phyloP scores from a whole-genome alignment of 208 protist species.

The Trypanosoma rangeli region DNA sequence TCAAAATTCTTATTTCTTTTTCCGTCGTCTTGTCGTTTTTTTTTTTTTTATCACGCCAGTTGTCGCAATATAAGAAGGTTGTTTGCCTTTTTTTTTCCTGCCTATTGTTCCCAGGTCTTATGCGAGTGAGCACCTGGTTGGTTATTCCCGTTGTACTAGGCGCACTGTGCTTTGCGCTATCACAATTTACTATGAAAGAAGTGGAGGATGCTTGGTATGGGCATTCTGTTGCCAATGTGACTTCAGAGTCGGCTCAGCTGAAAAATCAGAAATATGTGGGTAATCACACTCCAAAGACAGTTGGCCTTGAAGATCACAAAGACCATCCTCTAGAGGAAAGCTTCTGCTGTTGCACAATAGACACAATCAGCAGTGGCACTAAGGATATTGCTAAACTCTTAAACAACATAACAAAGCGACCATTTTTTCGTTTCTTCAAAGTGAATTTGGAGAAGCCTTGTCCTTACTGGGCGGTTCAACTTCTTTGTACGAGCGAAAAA shows the following conservation, averaged over 20 bases:
- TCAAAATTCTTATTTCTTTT: too few relatives aligned
- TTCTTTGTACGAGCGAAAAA: slow-evolving; percentile 74
- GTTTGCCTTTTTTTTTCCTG: neutral
- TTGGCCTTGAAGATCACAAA: neutral
- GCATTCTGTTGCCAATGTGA: neutral
- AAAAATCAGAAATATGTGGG: too few relatives aligned
- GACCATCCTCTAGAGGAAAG: slow-evolving; percentile 33
- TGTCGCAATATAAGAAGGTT: too few relatives aligned
- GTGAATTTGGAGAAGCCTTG: slow-evolving; percentile 80
- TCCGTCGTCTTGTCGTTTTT: too few relatives aligned
- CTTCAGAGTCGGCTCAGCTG: too few relatives aligned
- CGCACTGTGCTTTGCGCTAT: slow-evolving; percentile 6
- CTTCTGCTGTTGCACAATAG: slow-evolving; percentile 65
- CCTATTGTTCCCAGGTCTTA: neutral
- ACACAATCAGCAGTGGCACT: slow-evolving; percentile 48
- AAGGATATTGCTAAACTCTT: slow-evolving; percentile 45
- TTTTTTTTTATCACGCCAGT: too few relatives aligned
- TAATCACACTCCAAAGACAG: too few relatives aligned
- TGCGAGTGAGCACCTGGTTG: neutral
- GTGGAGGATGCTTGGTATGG: neutral
- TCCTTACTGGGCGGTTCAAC: slow-evolving; percentile 83
- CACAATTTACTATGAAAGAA: neutral
- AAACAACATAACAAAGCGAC: slow-evolving; percentile 66
- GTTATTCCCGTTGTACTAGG: slow-evolving; percentile 15
- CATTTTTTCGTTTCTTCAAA: slow-evolving; percentile 91